phyloP scores from a whole-genome alignment of 2,329 filamentous ascomycete species.

The Exophiala viscosa region DNA sequence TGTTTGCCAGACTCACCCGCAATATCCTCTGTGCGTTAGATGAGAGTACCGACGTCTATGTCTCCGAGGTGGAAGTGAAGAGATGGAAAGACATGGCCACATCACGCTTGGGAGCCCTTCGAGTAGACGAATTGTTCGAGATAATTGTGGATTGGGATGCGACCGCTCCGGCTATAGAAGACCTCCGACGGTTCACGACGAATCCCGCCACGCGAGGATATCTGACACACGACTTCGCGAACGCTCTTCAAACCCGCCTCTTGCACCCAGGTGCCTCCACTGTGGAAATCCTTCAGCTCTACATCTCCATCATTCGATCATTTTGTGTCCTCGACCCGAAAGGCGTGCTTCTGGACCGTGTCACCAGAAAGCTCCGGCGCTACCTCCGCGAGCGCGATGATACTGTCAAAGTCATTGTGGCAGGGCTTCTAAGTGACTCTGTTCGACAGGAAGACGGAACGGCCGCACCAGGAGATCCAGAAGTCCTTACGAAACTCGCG shows the following conservation, averaged over 20 bases:
- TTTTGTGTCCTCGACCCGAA: constrained; percentile 62
- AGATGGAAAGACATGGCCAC: constrained; percentile 56
- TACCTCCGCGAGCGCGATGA: constrained; percentile 64
- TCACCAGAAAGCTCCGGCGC: constrained; percentile 60
- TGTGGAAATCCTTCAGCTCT: constrained; percentile 63
- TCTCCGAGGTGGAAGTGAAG: constrained; percentile 44
- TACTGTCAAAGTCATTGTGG: constrained; percentile 62
- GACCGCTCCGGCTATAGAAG: constrained; percentile 57
- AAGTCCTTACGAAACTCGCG: constrained; percentile 42
- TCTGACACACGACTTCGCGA: constrained; percentile 53
- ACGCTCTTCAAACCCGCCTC: constrained; percentile 52
- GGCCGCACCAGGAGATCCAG: constrained; percentile 34
- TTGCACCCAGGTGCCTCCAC: constrained; percentile 64
- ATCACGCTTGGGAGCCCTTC: constrained; percentile 52
- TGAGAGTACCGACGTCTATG: constrained; percentile 11
- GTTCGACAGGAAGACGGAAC: constrained; percentile 34
- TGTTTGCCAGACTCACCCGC: constrained; percentile 51
- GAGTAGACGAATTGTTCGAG: constrained; percentile 58
- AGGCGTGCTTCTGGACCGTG: constrained; percentile 63
- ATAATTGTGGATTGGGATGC: constrained; percentile 60
- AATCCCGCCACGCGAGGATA: constrained; percentile 53
- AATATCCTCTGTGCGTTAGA: constrained; percentile 36
- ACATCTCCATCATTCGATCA: constrained; percentile 63
- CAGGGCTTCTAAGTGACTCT: constrained; percentile 58
- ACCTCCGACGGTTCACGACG: constrained; percentile 56